phyloP scores from a whole-genome alignment of 306 rosid genomes.

The Rosa multiflora region DNA sequence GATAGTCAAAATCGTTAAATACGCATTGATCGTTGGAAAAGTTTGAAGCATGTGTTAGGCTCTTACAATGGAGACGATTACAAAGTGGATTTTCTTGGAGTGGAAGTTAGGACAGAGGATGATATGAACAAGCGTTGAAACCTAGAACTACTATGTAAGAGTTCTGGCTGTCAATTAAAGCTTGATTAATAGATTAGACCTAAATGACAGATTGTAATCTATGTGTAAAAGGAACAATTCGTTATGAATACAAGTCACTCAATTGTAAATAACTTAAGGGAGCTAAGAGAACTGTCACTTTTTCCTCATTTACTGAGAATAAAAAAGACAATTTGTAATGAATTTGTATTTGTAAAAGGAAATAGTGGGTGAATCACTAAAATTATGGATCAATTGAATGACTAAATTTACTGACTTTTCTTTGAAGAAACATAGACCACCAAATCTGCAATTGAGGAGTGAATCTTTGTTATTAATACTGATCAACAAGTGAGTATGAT shows the following conservation, averaged over 20 bases:
- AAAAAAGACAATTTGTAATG: too few species aligned
- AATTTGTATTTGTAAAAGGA: too few species aligned
- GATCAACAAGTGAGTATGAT: too few species aligned
- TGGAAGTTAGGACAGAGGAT: background rate
- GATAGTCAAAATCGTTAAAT: background rate
- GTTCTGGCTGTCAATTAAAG: background rate
- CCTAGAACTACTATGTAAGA: background rate
- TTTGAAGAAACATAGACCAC: too few species aligned
- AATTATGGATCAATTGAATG: too few species aligned
- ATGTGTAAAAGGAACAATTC: background rate
- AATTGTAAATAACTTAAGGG: background rate
- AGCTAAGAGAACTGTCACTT: background rate
- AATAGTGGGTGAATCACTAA: too few species aligned
- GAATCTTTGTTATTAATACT: too few species aligned
- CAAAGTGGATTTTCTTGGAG: background rate
- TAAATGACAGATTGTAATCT: background rate
- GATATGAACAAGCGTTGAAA: background rate
- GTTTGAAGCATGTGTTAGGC: background rate
- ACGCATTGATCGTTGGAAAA: background rate
- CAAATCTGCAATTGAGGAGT: too few species aligned
- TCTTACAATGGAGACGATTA: background rate
- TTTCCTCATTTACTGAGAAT: too few species aligned
- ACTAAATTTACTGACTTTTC: too few species aligned
- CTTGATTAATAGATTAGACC: background rate
- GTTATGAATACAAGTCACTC: background rate